Evolutionary conservation across 176 grass and related monocot species (phyloP).

Genomic region (Avena atlantica): DNA sequence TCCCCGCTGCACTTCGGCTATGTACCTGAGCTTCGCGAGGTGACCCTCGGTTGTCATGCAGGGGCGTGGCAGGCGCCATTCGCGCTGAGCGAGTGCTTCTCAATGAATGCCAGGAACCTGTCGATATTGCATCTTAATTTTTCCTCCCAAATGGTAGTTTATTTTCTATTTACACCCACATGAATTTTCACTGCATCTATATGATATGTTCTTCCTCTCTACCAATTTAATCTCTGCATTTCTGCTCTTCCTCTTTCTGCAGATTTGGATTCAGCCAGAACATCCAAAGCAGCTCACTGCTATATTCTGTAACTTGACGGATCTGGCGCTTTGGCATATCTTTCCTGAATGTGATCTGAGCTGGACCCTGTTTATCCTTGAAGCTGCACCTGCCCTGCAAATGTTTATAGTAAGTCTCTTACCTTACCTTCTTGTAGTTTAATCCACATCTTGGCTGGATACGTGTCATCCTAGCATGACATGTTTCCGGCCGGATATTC

Average conservation of each 20-base stretch:
- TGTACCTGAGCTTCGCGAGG: background rate
- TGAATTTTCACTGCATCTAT: background rate
- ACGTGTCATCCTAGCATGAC: no score
- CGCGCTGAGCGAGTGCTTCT: background rate
- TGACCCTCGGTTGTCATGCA: background rate
- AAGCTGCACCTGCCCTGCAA: background rate
- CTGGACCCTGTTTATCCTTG: background rate
- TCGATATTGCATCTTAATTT: background rate
- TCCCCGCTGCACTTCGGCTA: background rate
- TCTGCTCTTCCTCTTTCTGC: background rate
- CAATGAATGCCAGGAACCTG: background rate
- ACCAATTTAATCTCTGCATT: background rate
- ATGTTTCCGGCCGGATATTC: background rate
- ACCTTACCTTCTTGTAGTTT: background rate
- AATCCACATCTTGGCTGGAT: no score
- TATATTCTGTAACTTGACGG: background rate
- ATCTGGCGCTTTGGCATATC: background rate
- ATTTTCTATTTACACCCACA: background rate
- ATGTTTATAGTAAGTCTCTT: background rate
- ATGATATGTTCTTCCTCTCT: background rate
- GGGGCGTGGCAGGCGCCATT: background rate
- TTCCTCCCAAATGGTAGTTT: background rate
- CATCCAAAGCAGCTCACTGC: background rate
- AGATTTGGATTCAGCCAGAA: background rate
- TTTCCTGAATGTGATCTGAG: background rate